Base-by-base conservation (phyloP, 2,329 filamentous ascomycete genomes). In the Pseudopithomyces maydicus region DNA sequence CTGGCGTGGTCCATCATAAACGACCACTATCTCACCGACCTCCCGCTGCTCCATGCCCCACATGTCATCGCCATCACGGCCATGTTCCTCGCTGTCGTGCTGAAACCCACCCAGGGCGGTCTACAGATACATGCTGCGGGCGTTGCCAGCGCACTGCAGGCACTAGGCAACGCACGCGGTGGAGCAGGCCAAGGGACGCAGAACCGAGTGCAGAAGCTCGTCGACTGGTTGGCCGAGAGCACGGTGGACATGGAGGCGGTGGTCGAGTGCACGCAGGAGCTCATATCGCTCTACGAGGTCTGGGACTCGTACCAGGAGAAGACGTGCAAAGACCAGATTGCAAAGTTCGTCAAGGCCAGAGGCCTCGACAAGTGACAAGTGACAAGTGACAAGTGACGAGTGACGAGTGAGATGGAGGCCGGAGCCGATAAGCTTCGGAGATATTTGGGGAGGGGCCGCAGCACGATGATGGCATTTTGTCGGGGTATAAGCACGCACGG, bases 1-100 rank as follows among this genome's bases (percentile, higher is more conserved):
- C 82, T 96, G 32, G 90, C 92, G 29, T 90, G 90, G 81, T 90
- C 87, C 1, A 87, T 97, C 58, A 88, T 97, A 72, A 97, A 97
- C 77, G 93, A 97, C 74, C 90, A 91, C 73, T 97, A 91, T 78
- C 88, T 96, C 77, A 97, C 93, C 7, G 93, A 97, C 72, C 81
- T 97, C n/a, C 91, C 91, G 1, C 81, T 97, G 14, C 82, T 96
- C 0, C 90, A 92, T 70, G 84, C 92, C 12, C 93, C 93, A n/a
- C 92, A 97, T 69, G 84, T 91, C 47, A 88, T 96, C 54, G 92
- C 92, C n/a, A 85, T 96, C 39, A 93, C 92, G 33, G 90, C 92
- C 6, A 89, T 96, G 57, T 85, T 96, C 55, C 82, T 97, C 6
- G 88, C 91, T 1, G 84, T 97, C n/a, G 90, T 95, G 4, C 84